phyloP scores from a whole-genome alignment of 2,329 filamentous ascomycete species.

The Scortechinia acanthostroma region DNA sequence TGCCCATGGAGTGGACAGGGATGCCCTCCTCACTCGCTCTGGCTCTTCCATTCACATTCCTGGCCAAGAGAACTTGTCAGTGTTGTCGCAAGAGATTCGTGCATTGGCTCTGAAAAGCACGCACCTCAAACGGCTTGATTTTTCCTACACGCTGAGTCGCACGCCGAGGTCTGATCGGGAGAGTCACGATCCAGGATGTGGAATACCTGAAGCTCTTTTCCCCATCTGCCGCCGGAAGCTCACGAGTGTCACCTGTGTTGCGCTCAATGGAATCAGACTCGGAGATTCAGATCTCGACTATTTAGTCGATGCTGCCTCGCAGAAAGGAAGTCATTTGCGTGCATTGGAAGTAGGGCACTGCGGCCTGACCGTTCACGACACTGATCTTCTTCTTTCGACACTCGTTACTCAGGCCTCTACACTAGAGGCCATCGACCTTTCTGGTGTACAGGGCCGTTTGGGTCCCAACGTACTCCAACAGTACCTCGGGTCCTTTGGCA shows the following conservation, averaged over 20 bases:
- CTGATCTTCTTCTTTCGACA: constrained; percentile 56
- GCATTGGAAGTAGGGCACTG: constrained; percentile 63
- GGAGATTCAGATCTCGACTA: constrained; percentile 64
- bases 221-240: constrained; percentile 60
- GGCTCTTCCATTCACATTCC: constrained; percentile 36
- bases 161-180: constrained; percentile 41
- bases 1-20: constrained; percentile 49
- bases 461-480: constrained; percentile 58
- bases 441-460: constrained; percentile 58
- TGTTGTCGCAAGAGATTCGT: constrained; percentile 63
- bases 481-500: constrained; percentile 60
- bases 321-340: constrained; percentile 55
- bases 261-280: constrained; percentile 62
- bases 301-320: constrained; percentile 60
- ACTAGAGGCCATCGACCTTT: constrained; percentile 60
- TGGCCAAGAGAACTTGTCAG: constrained; percentile 26
- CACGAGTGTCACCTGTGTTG: constrained; percentile 67
- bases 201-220: constrained; percentile 63
- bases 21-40: constrained; percentile 53
- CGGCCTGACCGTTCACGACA: constrained; percentile 44
- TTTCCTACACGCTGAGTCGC: constrained; percentile 39
- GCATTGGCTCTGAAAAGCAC: constrained; percentile 61
- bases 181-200: constrained; percentile 52
- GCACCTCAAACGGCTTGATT: constrained; percentile 55
- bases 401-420: constrained; percentile 59